Percentiles rank a stretch among this genome's conserved stretches.
phyloP scores from a whole-genome alignment of 108 stramenopile genomes.

The Cyclotella distinguenda region DNA sequence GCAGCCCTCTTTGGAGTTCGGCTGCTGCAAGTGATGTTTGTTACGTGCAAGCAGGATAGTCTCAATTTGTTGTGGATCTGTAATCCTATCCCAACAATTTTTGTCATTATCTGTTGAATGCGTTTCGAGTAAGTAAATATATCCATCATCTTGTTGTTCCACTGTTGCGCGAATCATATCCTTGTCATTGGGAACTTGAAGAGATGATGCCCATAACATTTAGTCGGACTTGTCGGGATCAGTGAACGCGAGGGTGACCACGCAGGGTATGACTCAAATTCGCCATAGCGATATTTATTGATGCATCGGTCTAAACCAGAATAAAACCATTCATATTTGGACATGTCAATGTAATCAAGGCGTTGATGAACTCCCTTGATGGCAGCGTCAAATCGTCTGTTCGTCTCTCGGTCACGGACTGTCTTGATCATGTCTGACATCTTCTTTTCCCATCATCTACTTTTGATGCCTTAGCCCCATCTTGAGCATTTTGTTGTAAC shows the following conservation, averaged over 20 bases:
- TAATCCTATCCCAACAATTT: neutral
- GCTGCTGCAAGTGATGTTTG: too few species aligned
- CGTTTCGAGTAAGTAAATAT: neutral
- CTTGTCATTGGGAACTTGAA: slow-evolving; percentile 5
- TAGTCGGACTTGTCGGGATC: neutral
- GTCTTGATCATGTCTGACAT: neutral
- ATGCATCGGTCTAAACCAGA: neutral
- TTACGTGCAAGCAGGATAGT: too few species aligned
- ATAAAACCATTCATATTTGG: neutral
- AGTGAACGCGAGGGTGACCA: neutral
- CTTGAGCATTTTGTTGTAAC: slow-evolving; percentile 2
- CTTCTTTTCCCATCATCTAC: neutral
- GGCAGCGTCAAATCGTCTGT: neutral
- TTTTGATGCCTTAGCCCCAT: neutral
- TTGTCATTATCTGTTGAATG: neutral
- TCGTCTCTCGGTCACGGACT: neutral
- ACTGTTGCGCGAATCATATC: neutral
- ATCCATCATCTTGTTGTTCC: neutral
- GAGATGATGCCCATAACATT: slow-evolving; percentile 5
- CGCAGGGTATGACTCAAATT: slow-evolving; percentile 1
- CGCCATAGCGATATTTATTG: neutral
- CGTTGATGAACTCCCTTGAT: neutral
- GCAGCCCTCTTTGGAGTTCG: too few species aligned
- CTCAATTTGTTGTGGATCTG: too few species aligned
- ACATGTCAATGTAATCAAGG: neutral